Evolutionary conservation across 345 rosid genomes (phyloP).

Genomic region (Camelina neglecta): DNA sequence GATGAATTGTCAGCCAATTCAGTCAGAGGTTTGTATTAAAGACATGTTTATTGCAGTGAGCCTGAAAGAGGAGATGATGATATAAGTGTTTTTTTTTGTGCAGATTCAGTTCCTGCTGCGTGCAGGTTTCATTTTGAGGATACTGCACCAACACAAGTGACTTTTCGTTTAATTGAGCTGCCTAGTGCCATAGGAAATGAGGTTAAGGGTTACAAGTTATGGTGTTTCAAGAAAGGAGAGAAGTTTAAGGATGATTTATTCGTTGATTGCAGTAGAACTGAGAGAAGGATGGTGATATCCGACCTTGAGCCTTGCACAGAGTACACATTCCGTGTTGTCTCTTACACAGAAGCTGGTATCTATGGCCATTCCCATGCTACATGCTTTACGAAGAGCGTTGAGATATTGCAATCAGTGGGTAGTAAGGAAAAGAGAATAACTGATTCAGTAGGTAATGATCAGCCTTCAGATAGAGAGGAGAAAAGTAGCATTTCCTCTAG

Average conservation of each 20-base stretch:
- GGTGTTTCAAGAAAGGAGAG: constrained; percentile 86
- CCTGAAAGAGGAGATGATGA: constrained; percentile 14
- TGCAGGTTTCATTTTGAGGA: constrained; percentile 90
- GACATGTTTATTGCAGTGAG: constrained; percentile 6
- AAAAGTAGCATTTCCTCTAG: constrained; percentile 46
- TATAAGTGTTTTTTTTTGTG: constrained; percentile 22
- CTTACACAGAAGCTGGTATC: constrained; percentile 44
- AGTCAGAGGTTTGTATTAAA: constrained; percentile 58
- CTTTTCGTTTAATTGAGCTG: constrained; percentile 67
- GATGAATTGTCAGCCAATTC: constrained; percentile 60
- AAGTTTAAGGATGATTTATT: constrained; percentile 57
- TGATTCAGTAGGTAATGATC: constrained; percentile 47
- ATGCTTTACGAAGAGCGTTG: constrained; percentile 47
- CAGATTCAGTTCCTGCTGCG: constrained; percentile 54
- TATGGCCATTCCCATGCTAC: constrained; percentile 43
- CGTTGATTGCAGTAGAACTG: constrained; percentile 62
- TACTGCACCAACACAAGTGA: constrained; percentile 62
- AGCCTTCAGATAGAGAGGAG: constrained; percentile 49
- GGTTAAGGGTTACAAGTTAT: constrained; percentile 87
- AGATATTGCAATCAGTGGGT: constrained; percentile 54
- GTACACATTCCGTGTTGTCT: constrained; percentile 53
- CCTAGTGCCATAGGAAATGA: constrained; percentile 50
- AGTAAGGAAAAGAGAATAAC: constrained; percentile 46
- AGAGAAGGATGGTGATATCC: constrained; percentile 77
- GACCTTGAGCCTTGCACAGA: constrained; percentile 89